These are phyloP conservation scores for Penicillium arizonense DNA, from an alignment of 495 filamentous ascomycete species.

Conservation along the genomic window DNA sequence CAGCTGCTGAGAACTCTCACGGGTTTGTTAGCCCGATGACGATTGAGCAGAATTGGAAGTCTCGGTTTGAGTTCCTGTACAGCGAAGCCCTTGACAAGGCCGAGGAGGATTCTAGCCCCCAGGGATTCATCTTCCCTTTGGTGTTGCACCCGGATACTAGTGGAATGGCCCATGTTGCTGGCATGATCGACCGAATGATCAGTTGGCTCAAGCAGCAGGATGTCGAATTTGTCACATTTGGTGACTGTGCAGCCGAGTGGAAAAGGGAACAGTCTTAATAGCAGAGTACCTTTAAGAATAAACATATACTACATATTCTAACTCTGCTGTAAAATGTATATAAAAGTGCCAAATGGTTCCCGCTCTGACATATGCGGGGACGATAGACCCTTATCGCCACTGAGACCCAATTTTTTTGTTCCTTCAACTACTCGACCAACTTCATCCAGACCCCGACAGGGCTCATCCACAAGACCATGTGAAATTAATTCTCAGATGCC, in stretches of 20 bases:
- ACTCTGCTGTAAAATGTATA: no score
- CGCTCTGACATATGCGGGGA: neutral
- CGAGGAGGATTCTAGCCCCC: conserved; percentile 22
- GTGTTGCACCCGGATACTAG: conserved; percentile 60
- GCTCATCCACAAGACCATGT: conserved; percentile 22
- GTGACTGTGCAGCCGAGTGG: conserved; percentile 15
- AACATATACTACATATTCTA: no score
- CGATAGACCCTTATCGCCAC: conserved; percentile 3
- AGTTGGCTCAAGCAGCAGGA: conserved; percentile 47
- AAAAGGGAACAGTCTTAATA: conserved; percentile 4
- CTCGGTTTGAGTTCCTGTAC: conserved; percentile 45
- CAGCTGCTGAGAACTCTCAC: conserved; percentile 47
- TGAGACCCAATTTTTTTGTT: conserved; percentile 1
- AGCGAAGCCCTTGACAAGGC: conserved; percentile 18
- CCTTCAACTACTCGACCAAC: neutral
- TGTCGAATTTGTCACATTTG: conserved; percentile 14
- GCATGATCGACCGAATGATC: conserved; percentile 57
- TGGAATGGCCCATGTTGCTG: conserved; percentile 61
- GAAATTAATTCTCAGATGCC: conserved; percentile 33
- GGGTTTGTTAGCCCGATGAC: conserved; percentile 52
- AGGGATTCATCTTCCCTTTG: conserved; percentile 42
- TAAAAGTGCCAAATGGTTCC: no score
- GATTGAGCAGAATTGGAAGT: conserved; percentile 55
- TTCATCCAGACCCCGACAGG: neutral
- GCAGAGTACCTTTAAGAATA: no score